phyloP scores from a whole-genome alignment of 352 stramenopile species.

The Globisporangium cederbergense region DNA sequence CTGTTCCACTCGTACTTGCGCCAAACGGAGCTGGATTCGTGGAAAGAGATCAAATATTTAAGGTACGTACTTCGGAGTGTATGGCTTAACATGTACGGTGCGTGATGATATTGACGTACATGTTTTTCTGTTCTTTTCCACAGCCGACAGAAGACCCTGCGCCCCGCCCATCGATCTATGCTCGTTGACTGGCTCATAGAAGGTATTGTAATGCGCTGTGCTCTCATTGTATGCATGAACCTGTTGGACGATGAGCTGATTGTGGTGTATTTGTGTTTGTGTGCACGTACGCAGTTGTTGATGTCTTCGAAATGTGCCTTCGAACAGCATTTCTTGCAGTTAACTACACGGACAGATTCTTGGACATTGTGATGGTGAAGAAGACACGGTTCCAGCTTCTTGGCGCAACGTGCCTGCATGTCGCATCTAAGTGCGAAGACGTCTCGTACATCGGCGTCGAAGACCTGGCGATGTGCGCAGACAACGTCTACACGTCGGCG shows the following conservation, averaged over 20 bases:
- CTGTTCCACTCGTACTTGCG: constrained; percentile 80
- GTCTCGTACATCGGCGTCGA: constrained; percentile 92
- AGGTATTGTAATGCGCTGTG: constrained; percentile 32
- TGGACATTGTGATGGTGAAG: constrained; percentile 88
- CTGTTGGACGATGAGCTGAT: not conserved
- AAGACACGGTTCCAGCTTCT: constrained; percentile 88
- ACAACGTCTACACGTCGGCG: constrained; percentile 88
- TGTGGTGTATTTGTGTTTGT: not conserved
- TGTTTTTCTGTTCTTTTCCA: not conserved
- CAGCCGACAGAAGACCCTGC: constrained; percentile 78
- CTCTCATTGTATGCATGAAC: not conserved
- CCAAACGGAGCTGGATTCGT: constrained; percentile 75
- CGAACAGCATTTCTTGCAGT: constrained; percentile 88
- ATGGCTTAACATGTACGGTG: not conserved
- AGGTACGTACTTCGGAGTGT: constrained; percentile 33
- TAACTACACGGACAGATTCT: constrained; percentile 87
- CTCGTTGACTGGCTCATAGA: constrained; percentile 92
- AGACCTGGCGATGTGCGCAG: constrained; percentile 88
- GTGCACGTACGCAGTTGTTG: constrained; percentile 61
- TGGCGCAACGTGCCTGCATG: constrained; percentile 87
- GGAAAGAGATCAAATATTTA: constrained; percentile 86
- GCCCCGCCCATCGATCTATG: constrained; percentile 86
- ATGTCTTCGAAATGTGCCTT: constrained; percentile 92
- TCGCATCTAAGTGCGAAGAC: constrained; percentile 90
- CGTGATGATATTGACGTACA: not conserved